Base-by-base conservation (phyloP, 495 filamentous ascomycete species). In the Stereocaulon alpinum region DNA sequence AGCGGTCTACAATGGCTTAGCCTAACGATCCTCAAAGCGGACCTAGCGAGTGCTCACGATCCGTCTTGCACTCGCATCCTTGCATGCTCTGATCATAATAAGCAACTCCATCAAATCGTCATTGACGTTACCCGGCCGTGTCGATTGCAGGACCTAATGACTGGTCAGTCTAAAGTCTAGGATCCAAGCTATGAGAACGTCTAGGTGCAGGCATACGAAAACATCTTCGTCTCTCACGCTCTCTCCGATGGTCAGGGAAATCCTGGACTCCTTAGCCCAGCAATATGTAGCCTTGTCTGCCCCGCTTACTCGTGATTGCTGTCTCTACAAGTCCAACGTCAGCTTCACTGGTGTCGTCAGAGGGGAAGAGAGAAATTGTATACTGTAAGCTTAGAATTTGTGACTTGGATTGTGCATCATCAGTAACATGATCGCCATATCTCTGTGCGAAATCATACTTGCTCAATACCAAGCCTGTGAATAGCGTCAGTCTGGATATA, bases 1-100 rank as follows among this genome's bases (percentile, higher is more conserved):
- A 24, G 34, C 29, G 9, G 32, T 43, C 42, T 44, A 37, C n/a
- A 9, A 22, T 30, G 30, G 15, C 29, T 52, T 18, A 52, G 29
- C 24, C 18, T 49, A 1, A 20, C 24, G 53, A 96, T 88, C 12
- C 10, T 10, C 34, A 17, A 20, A 1, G 2, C 12, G 2, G 20
- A 1, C 6, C 20, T 18, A 12, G 2, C 11, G 20, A 58, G 91
- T 83, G 62, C 87, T 87, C 22, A 90, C 96, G 73, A 98, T 96
- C 61, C 89, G 85, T 61, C 91, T 82, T 1, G 91, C 91, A n/a
- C 85, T 91, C 40, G 93, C 94, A 24, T 93, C 96, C 66, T 95
- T 92, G 80, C 93, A 98, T 55, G 93, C 93, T 69, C 95, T 95
- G 77, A 97, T 96, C 84, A 97, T 95, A 72, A 97, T 97, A 40